Percentiles rank a stretch among this genome's conserved stretches.
phyloP scores from a whole-genome alignment of 148 eudicot species.

The Chenopodium formosanum region DNA sequence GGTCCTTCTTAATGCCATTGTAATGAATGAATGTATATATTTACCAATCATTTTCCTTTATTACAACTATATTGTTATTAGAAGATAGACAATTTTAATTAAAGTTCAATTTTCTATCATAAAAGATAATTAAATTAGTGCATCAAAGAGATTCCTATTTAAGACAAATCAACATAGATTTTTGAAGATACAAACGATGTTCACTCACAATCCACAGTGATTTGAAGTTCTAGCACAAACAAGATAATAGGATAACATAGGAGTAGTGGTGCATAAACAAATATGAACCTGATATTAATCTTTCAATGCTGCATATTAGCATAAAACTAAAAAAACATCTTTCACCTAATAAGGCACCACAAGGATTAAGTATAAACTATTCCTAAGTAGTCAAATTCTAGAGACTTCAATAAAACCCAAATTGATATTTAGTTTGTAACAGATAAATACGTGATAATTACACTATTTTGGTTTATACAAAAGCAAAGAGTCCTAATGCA shows the following conservation, averaged over 20 bases:
- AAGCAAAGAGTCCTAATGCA: neutral
- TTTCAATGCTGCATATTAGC: too few species aligned
- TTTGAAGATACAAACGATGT: neutral
- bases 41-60: too few species aligned
- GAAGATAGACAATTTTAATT: too few species aligned
- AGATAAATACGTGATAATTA: neutral
- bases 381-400: neutral
- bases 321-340: neutral
- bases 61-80: too few species aligned
- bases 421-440: neutral
- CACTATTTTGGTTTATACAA: neutral
- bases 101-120: too few species aligned
- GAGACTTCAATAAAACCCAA: neutral
- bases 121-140: too few species aligned
- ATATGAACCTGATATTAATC: too few species aligned
- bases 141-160: too few species aligned
- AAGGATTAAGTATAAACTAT: neutral
- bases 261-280: too few species aligned
- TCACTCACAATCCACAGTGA: neutral
- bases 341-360: neutral
- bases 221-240: neutral
- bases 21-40: too few species aligned
- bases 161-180: too few species aligned
- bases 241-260: neutral
- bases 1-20: too few species aligned